Percentiles rank a stretch among this genome's conserved stretches.
phyloP scores from a whole-genome alignment of 2,329 filamentous ascomycete genomes.

The Aspergillus brunneoviolaceus region DNA sequence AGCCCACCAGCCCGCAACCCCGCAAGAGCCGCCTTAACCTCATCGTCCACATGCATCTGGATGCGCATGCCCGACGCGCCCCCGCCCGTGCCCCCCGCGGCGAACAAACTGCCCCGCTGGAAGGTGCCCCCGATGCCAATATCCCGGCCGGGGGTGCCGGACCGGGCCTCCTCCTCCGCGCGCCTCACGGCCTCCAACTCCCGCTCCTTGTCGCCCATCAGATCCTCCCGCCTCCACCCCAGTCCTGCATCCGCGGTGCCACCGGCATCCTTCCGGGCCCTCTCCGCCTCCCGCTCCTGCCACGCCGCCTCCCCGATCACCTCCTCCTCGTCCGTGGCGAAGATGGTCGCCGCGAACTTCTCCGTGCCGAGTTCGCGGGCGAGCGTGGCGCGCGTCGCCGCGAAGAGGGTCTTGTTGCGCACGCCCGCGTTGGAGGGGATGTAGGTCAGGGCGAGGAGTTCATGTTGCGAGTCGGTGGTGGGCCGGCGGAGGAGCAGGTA shows the following conservation, averaged over 20 bases:
- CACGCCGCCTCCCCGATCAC: constrained; percentile 55
- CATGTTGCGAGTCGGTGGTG: constrained; percentile 18
- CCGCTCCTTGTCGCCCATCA: constrained; percentile 63
- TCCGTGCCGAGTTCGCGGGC: constrained; percentile 61
- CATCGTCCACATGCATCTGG: constrained; percentile 54
- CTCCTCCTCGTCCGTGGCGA: constrained; percentile 60
- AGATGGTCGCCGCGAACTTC: constrained; percentile 59
- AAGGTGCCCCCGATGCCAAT: constrained; percentile 47
- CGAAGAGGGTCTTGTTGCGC: constrained; percentile 65
- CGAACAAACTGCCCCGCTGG: constrained; percentile 18
- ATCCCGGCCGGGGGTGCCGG: constrained; percentile 53
- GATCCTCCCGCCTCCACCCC: constrained; percentile 42
- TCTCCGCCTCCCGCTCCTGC: constrained; percentile 52
- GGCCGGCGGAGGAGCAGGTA: constrained; percentile 62
- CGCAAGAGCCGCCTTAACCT: constrained; percentile 53
- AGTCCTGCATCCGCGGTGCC: constrained; percentile 11
- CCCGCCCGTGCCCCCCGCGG: constrained; percentile 4
- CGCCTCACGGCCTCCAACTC: constrained; percentile 57
- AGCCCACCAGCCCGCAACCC: constrained; percentile 39
- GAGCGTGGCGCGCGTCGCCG: constrained; percentile 61
- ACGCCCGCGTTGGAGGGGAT: constrained; percentile 64
- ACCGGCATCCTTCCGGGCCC: constrained; percentile 21
- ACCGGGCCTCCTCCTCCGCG: constrained; percentile 58
- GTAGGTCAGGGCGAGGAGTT: constrained; percentile 58
- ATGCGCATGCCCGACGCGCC: constrained; percentile 44